Evolutionary conservation across 2,329 filamentous ascomycete species (phyloP).

Genomic region (Westerdykella aurantiaca): DNA sequence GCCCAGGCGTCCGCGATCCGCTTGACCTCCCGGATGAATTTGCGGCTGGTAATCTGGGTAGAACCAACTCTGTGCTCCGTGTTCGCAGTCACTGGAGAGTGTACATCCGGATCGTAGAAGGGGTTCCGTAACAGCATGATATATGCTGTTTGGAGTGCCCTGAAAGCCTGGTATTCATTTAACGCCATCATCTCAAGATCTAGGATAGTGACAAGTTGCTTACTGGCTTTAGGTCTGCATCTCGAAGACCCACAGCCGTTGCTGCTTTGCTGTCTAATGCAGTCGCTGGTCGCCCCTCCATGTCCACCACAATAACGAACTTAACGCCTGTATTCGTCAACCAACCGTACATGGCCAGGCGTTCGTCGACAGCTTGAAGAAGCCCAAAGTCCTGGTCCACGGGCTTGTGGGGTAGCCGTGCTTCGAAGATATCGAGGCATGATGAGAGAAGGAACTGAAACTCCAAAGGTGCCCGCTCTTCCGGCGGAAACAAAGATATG

Average conservation of each 20-base stretch:
- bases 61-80: constrained; percentile 41
- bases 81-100: constrained; percentile 55
- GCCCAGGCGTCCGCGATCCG: constrained; percentile 81
- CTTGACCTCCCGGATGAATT: constrained; percentile 76
- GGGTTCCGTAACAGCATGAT: constrained; percentile 85
- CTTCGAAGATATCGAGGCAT: constrained; percentile 89
- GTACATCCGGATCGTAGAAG: constrained; percentile 86
- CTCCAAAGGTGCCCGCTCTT: constrained; percentile 72
- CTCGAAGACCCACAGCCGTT: constrained; percentile 62
- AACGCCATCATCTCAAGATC: constrained; percentile 5
- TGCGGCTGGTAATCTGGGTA: constrained; percentile 71
- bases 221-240: constrained; percentile 82
- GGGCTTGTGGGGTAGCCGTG: constrained; percentile 67
- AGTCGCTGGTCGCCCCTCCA: constrained; percentile 61
- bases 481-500: constrained; percentile 76
- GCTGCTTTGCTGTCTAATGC: constrained; percentile 28
- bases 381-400: constrained; percentile 82
- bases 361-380: constrained; percentile 88
- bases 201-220: constrained; percentile 22
- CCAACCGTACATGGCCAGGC: constrained; percentile 89
- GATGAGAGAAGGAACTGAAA: constrained; percentile 88
- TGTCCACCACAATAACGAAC: constrained; percentile 84
- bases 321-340: constrained; percentile 93
- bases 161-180: constrained; percentile 59
- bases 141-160: constrained; percentile 88